Evolutionary conservation across 495 filamentous ascomycete species (phyloP).

Genomic region (Glarea lozoyensis): DNA sequence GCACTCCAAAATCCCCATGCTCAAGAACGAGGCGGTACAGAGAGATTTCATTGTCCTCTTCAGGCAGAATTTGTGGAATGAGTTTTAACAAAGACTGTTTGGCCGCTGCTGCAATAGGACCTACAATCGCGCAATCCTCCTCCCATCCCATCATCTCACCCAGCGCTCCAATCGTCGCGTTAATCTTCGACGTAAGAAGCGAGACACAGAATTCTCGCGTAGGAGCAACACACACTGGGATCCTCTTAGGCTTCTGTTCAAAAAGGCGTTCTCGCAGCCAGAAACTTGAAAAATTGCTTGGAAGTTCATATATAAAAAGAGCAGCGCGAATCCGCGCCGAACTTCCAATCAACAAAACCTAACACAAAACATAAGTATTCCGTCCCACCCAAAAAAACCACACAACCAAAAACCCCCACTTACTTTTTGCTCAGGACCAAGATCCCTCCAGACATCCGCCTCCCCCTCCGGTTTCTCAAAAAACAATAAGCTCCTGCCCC

Average conservation of each 20-base stretch:
- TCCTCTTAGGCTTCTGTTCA: slow-evolving; percentile 21
- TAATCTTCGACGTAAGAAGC: slow-evolving; percentile 26
- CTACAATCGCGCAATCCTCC: slow-evolving; percentile 23
- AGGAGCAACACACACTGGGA: slow-evolving; percentile 26
- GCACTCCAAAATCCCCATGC: slow-evolving; percentile 29
- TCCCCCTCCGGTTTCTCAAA: slow-evolving; percentile 25
- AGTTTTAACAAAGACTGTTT: slow-evolving; percentile 25
- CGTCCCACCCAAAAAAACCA: too few species aligned
- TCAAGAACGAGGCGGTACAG: slow-evolving; percentile 29
- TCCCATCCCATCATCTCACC: slow-evolving; percentile 32
- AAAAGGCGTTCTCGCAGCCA: slow-evolving; percentile 26
- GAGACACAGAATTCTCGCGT: slow-evolving; percentile 29
- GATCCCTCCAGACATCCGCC: slow-evolving; percentile 20
- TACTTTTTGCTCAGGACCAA: slow-evolving; percentile 20
- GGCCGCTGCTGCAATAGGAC: slow-evolving; percentile 25
- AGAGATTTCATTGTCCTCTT: slow-evolving; percentile 14
- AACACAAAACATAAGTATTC: too few species aligned
- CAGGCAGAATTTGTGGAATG: slow-evolving; percentile 25
- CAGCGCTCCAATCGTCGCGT: slow-evolving; percentile 26
- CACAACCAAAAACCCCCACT: slow-evolving; percentile 1
- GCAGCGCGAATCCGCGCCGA: slow-evolving; percentile 25
- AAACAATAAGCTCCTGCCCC: slow-evolving; percentile 24
- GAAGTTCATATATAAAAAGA: slow-evolving; percentile 25
- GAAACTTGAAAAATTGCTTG: slow-evolving; percentile 22
- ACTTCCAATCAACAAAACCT: too few species aligned